Conservation (phyloP, 257 asterid species). For the Rauvolfia tetraphylla region DNA sequence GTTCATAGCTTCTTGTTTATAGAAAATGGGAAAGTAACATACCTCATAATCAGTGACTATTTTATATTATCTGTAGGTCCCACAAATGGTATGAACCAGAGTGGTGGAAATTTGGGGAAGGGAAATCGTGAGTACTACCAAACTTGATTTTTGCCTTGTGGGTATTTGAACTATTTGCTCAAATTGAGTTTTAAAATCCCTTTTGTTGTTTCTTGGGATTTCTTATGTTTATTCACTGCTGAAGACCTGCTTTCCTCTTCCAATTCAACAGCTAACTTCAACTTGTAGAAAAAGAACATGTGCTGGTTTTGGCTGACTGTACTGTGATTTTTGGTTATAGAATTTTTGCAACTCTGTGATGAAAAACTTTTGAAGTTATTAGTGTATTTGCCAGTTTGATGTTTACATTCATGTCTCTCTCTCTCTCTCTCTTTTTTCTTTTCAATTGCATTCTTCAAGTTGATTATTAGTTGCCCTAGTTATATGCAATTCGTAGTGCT, state of each 20-base stretch:
- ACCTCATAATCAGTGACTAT: background rate
- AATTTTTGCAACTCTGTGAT: background rate
- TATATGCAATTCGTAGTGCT: background rate
- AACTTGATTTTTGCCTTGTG: conserved; percentile 11
- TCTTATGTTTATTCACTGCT: background rate
- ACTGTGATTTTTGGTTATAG: background rate
- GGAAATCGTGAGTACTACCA: conserved; percentile 68
- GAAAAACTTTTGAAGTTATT: background rate
- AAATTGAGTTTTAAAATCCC: background rate
- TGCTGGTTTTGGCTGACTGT: background rate
- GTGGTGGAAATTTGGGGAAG: conserved; percentile 98
- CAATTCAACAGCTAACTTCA: background rate
- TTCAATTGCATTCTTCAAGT: background rate
- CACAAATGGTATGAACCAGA: conserved; percentile 93
- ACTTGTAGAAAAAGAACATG: background rate
- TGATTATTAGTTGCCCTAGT: background rate
- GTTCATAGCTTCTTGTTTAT: background rate
- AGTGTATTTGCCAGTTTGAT: background rate
- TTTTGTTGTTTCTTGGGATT: background rate
- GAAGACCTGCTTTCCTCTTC: background rate
- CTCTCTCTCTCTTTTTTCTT: background rate
- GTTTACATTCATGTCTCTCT: background rate
- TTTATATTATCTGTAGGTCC: conserved; percentile 42
- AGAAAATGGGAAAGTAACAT: background rate
- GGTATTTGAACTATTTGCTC: conserved; percentile 9